These are phyloP conservation scores for Colletotrichum sp. DNA, from an alignment of 2,329 filamentous ascomycete genomes.

Conservation along the genomic window DNA sequence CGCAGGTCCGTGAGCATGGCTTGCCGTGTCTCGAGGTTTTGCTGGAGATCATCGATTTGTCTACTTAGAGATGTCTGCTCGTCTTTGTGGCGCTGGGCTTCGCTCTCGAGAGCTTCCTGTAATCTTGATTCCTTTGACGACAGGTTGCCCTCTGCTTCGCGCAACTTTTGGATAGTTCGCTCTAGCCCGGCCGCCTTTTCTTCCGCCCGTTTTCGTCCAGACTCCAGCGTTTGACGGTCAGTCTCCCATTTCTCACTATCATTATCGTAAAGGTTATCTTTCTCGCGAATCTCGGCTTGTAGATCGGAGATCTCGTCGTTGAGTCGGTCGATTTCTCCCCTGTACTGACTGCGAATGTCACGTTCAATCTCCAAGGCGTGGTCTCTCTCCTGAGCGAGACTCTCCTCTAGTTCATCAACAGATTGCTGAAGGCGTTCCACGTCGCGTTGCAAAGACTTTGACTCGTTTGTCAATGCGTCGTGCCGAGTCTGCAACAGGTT, in stretches of 20 bases:
- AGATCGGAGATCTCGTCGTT: conserved; percentile 65
- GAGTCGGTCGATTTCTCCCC: conserved; percentile 52
- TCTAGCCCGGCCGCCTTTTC: conserved; percentile 71
- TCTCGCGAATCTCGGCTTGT: conserved; percentile 69
- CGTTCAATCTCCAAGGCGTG: conserved; percentile 65
- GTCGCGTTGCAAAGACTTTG: conserved; percentile 68
- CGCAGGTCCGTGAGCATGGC: conserved; percentile 68
- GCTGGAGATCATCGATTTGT: conserved; percentile 77
- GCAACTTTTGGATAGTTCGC: conserved; percentile 72
- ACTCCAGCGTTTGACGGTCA: conserved; percentile 66
- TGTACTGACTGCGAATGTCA: conserved; percentile 52
- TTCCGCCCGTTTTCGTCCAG: conserved; percentile 69
- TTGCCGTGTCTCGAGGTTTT: conserved; percentile 71
- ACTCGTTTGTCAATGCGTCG: conserved; percentile 69
- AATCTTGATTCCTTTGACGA: conserved; percentile 71
- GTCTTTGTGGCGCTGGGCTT: conserved; percentile 71
- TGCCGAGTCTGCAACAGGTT: conserved; percentile 71
- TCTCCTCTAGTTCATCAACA: conserved; percentile 51
- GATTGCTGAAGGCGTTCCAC: conserved; percentile 54
- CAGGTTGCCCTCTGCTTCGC: conserved; percentile 69
- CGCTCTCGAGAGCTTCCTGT: conserved; percentile 71
- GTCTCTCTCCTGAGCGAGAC: conserved; percentile 58
- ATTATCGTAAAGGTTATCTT: conserved; percentile 71
- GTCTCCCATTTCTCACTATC: conserved; percentile 76
- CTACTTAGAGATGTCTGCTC: conserved; percentile 72